Base-by-base conservation (phyloP, 495 filamentous ascomycete genomes). In the Tuber indicum region DNA sequence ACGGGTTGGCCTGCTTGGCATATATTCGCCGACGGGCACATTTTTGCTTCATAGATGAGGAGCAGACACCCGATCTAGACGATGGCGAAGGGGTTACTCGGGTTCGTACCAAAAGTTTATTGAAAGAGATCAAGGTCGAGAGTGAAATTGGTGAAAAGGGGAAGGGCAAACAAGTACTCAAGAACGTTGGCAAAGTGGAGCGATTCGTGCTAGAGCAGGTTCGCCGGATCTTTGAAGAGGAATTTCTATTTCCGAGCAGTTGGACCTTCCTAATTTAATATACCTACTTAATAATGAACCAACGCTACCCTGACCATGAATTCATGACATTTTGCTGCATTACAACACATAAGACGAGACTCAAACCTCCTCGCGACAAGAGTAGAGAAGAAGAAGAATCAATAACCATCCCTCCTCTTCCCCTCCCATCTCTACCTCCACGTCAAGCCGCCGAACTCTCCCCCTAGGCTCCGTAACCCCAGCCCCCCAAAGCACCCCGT, bases 181-280 rank as follows among this genome's bases (percentile, higher is more conserved):
- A 97, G 87, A 99, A 99, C 85, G 94, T 99, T 52, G 94, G 96
- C 26, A 99, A 99, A 86, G 96, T 99, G 52, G 96, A 99, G 86
- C 91, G 93, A 77, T 99, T 99, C 83, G 93, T 99, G 71, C 88
- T 99, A 39, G 95, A 97, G 83, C 96, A 98, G 84, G 96, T 99
- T 47, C 90, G 95, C 76, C 89, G 94, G 75, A 97, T 98, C 76
- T 98, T 99, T 82, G 96, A 99, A 85, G 96, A 98, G 83, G 96
- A 99, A 84, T 92, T 99, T 84, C 94, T 99, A 39, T 99, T 94
- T 86, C 96, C 96, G 58, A 97, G 94, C 84, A 98, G 93, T 85
- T 98, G 94, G 94, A 99, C 95, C 2, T 97, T 98, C 84, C 86
- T 99, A 76, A 90, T 99, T 14, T 98, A 83, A 66, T 36, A 16